Base-by-base conservation (phyloP, 2,329 filamentous ascomycete species). In the Capronia coronata region DNA sequence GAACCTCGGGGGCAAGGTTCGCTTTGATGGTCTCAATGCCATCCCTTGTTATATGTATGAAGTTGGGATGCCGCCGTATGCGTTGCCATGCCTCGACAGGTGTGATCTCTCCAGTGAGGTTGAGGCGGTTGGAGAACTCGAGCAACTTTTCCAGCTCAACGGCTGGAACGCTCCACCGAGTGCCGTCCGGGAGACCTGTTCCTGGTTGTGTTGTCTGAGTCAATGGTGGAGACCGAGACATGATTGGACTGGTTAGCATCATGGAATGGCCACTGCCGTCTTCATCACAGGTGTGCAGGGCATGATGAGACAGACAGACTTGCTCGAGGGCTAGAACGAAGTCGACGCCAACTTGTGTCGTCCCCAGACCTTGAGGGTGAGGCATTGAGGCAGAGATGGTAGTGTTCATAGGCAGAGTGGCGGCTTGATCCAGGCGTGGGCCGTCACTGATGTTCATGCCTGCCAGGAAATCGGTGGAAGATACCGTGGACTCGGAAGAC, bases 71-170 rank as follows among this genome's bases (percentile, higher is more conserved):
- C 3, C 50, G 43, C 4, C 64, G 64, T 16, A 71, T 61, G 18
- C 60, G 50, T 38, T 64, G 60, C 69, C 69, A 71, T 1, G 65
- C 67, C 46, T 71, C 67, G 7, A 69, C 61, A 0, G 68, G 68
- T 2, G 68, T 71, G 41, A 71, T 58, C 49, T 70, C 68, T 8
- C 63, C 65, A 9, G 56, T 56, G 6, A 64, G 53, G 18, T 57
- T 52, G 10, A 64, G 50, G 5, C 57, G 52, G 5, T 57, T 51
- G 21, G 59, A 55, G 14, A 61, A 48, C 23, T 62, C 56, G 30
- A 63, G 54, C 25, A 64, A 48, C 32, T 56, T 59, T 23, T 63
- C 62, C 14, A 64, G 46, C 29, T 64, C 60, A 8, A 55, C 51
- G 2, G 61, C 58, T 2, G 63, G 62, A 13, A 64, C 58, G 9